These are phyloP conservation scores for Gryganskiella cystojenkinii DNA, from an alignment of 192 early-diverging fungal genomes.

Conservation along the genomic window DNA sequence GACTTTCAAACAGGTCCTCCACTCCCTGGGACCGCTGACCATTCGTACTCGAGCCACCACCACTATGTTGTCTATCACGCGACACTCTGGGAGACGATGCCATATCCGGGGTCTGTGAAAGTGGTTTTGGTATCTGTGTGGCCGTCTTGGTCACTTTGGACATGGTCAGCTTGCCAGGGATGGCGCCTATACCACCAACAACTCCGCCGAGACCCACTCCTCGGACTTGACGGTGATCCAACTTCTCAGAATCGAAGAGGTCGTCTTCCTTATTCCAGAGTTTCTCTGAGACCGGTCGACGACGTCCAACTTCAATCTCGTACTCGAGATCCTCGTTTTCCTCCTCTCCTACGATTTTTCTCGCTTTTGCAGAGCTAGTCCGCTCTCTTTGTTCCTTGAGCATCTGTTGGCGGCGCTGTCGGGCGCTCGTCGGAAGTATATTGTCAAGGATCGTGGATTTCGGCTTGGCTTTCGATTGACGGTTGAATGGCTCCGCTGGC, in stretches of 20 bases:
- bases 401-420: conserved; percentile 7
- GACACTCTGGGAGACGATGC: too few species aligned
- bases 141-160: conserved; percentile 23
- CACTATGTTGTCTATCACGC: too few species aligned
- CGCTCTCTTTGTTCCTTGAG: neutral
- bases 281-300: conserved; percentile 19
- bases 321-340: conserved; percentile 16
- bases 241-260: conserved; percentile 22
- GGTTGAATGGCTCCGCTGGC: neutral
- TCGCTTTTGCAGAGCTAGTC: neutral
- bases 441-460: conserved; percentile 9
- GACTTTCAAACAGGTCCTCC: neutral
- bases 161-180: conserved; percentile 24
- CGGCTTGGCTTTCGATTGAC: neutral
- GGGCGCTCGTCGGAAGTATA: conserved; percentile 12
- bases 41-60: neutral
- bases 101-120: neutral
- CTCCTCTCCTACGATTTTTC: too few species aligned
- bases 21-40: neutral
- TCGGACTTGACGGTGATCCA: conserved; percentile 41
- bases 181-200: conserved; percentile 42
- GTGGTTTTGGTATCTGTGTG: neutral
- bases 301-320: conserved; percentile 18
- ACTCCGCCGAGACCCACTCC: conserved; percentile 43
- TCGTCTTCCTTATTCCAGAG: conserved; percentile 47